Base-by-base conservation (phyloP, 1,284 basidiomycete genomes). In the Xerocomus amazonicus region DNA sequence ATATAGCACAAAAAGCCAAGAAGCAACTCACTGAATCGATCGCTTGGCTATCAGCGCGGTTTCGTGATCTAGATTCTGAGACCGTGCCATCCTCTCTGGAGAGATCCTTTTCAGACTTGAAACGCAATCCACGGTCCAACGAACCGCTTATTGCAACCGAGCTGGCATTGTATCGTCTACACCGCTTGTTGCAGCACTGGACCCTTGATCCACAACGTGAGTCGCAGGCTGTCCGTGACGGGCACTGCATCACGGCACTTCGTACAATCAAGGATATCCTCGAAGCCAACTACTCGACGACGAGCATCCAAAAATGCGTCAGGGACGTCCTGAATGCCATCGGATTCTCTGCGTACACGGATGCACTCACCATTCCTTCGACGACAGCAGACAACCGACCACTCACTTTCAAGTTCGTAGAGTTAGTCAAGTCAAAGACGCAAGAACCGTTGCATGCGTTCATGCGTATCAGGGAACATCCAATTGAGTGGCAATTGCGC, bases 401-500 rank as follows among this genome's bases (percentile, higher is more conserved):
- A 13, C 61, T 81, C 12, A 60, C 63, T n/a, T 86, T 86, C 64
- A 70, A 74, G 35, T 80, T 83, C 51, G 66, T 78, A 46, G 79
- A 82, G 55, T 67, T 86, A 10, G 48, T 79, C 44, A 74, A 74
- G 50, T 70, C 73, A 7, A 77, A 73, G 56, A 72, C 67, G 6
- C 69, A 69, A 27, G 62, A 62, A 8, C 63, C 72, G 0, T 51
- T 73, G 5, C 63, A 81, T 55, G 62, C 70, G 9, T 85, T 77
- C 58, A 83, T 87, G 81, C 61, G 56, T 2, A 76, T 84, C 48
- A 68, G 56, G 4, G 80, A 83, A 51, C 68, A 81, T 54, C 78
- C 82, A 1, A 60, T 81, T 10, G 66, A 72, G 13, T 87, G 84
- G 83, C 84, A 87, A 60, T 68, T 87, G 23, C 73, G 80, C 14